These are phyloP conservation scores for Leishmania lainsoni DNA, from an alignment of 208 protist species.

Conservation along the genomic window DNA sequence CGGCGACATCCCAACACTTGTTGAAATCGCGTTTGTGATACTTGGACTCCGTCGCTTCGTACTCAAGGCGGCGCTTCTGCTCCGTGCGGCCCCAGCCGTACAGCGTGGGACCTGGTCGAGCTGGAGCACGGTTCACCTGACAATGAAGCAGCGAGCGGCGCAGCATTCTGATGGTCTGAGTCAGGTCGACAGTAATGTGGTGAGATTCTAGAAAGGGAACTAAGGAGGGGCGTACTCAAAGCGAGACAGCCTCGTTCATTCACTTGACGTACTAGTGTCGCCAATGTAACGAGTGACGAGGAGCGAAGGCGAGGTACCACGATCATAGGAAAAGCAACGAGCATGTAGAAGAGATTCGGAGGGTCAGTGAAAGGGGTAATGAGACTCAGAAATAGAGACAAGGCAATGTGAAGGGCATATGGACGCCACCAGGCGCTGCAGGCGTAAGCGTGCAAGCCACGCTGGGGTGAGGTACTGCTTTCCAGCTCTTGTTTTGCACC, in stretches of 20 bases:
- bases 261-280: neutral
- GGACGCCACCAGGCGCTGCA: neutral
- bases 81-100: constrained; percentile 90
- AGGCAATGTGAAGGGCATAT: neutral
- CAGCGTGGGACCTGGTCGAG: constrained; percentile 84
- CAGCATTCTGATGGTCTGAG: constrained; percentile 53
- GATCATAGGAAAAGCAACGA: neutral
- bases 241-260: neutral
- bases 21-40: constrained; percentile 94
- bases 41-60: constrained; percentile 88
- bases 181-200: neutral
- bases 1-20: constrained; percentile 89
- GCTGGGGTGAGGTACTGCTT: neutral
- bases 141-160: constrained; percentile 63
- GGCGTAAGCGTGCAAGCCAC: neutral
- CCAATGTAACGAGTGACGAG: neutral
- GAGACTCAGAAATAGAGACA: neutral
- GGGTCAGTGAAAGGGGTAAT: neutral
- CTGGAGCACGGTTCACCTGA: constrained; percentile 83
- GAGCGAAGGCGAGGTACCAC: neutral
- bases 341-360: neutral
- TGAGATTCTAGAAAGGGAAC: constrained; percentile 8
- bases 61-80: constrained; percentile 92
- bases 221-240: neutral
- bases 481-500: neutral